Base-by-base conservation (phyloP, 148 eudicot genomes). In the Amaranthus cruentus region DNA sequence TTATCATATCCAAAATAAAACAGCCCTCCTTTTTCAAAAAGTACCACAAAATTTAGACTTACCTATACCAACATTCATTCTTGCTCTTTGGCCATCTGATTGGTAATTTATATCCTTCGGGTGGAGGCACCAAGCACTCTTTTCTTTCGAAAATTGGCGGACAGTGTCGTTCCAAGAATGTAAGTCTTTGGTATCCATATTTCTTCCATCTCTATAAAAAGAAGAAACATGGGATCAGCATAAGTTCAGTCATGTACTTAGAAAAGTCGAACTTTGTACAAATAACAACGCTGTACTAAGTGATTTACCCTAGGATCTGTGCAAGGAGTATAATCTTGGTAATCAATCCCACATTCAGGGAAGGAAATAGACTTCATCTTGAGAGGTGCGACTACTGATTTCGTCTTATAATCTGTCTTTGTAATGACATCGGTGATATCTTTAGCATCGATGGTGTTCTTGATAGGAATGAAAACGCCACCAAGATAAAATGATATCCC, bases 11-110 rank as follows among this genome's bases (percentile, higher is more conserved):
- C 2, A 7, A 18, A 52, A 47, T 54, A 47, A 76, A 3, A 47
- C 14, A 18, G 11, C 6, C 51, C 13, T 43, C 53, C 5, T 68
- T 54, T 2, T 42, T 28, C 11, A 18, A 49, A 59, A 11, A 3
- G 15, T 4, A 38, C 11, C 9, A 72, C 38, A 72, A 6, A 6
- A 53, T 55, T 51, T 47, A 15, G 48, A 28, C 56, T 72, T 87
- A 91, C 99, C 99, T 88, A 87, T 95, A 95, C 99, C 99, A 95
- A 84, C 93, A 88, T 81, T 95, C 88, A 18, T 81, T 81, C 75
- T 82, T 87, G 89, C 99, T 95, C 85, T 90, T 90, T 15, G 99
- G 99, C 99, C 99, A 95, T 85, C 81, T 88, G 59, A 95, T 92
- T 46, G 99, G 96, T 42, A 70, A 0, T 83, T 91, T 90, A 68